Evolutionary conservation across 2,329 filamentous ascomycete genomes (phyloP), one percentile per base, ranked within the genome.

Genomic region (Geoglossum cookeanum): DNA sequence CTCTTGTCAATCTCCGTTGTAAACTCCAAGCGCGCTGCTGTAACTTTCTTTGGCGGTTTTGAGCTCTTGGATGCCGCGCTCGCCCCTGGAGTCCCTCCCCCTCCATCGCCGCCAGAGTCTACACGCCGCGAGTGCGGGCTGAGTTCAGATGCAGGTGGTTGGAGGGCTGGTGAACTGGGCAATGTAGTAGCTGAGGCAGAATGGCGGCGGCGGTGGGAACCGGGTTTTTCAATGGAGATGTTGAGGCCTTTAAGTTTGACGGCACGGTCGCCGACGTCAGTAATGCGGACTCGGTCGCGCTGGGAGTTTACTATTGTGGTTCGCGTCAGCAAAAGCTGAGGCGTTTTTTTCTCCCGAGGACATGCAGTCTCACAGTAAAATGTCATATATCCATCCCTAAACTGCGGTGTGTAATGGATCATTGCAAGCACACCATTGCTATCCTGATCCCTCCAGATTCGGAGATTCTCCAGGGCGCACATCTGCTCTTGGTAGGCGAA

Each of bases 401-500:
- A 74, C 13, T 69, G 68, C 0, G 71, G 69, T 2, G 65, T 57
- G 11, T 48, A 57, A 30, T 51, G 55, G 27, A 57, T 39, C 55
- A 68, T 64, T 0, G 69, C 71, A 35, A 74, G 65, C 17, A 74
- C 66, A 22, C 70, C 72, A 17, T 68, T 68, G 0, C 64, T 67
- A 0, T 68, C 69, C 29, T 70, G 67, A 51, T 75, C 72, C 59
- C 72, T 68, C 72, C 72, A 75, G 0, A 75, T 63, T 3, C 73
- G 67, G 1, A 75, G 65, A 39, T 71, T 71, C 59, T 75, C 73
- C 59, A 74, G 70, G 22, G 69, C 72, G 56, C 72, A 73, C 65
- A 75, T 72, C 61, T 74, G 72, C 60, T 74, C 72, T 56, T 73
- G 70, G 57, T 73, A 72, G 2, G 69, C 65, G 56, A 74, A 70